Base-by-base conservation (phyloP, 345 rosid genomes). In the Limnanthes douglasii region DNA sequence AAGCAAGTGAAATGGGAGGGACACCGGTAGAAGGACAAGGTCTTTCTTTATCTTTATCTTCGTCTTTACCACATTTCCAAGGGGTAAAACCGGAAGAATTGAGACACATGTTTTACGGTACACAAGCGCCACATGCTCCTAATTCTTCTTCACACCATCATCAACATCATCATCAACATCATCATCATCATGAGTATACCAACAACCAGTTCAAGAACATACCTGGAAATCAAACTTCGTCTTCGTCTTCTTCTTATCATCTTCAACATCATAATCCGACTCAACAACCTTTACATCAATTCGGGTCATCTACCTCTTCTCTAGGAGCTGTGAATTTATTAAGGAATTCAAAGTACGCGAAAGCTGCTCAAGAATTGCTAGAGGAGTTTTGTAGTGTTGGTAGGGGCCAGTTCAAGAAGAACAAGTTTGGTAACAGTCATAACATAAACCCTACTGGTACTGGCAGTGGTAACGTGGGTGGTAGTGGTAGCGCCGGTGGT, bases 381-480 rank as follows among this genome's bases (percentile, higher is more conserved):
- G 95, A 83, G 46, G 98, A 90, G 44, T 79, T 84, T 50, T 90
- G 98, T 31, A 90, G 85, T 22, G 95, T 90, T 19, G 95, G 98
- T 18, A 74, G 79, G 51, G 92, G 92, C 3, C 66, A 56, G 33
- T 72, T 69, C 57, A 79, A 68, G 78, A 84, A 83, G 57, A 59
- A 45, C 61, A 74, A 59, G 42, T 43, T 62, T 11, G 50, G 32
- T 19, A 6, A 40, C 41, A 66, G 56, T 32, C 61, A 47, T 29
- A 65, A 52, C 44, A 41, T 78, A 50, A 76, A 73, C 80, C 86
- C 86, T 71, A 81, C 57, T 33, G 50, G 69, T 16, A 70, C 41
- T 47, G 60, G 60, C 3, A 60, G 60, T 0, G 59, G 56, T 5
- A 68, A 50, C 29, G 52, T 50, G 2, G 58, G 51, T 1, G 50